These are phyloP conservation scores for Daedaleopsis sinensis DNA, from an alignment of 768 basidiomycete genomes.

Conservation along the genomic window DNA sequence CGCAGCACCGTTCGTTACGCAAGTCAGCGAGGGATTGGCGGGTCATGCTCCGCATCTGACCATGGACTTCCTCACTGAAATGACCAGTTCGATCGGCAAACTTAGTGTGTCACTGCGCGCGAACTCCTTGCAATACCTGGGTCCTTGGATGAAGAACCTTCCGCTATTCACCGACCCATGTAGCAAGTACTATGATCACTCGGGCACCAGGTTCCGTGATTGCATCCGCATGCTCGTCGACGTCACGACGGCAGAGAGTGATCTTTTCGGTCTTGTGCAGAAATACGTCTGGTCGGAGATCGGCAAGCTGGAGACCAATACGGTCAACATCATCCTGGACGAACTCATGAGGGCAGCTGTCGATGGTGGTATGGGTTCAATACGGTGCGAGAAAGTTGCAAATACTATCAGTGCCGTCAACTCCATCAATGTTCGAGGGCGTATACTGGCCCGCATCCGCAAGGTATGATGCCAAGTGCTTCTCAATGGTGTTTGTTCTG, in stretches of 20 bases:
- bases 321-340: slow-evolving; percentile 75
- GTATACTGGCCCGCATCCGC: slow-evolving; percentile 76
- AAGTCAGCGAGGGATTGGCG: slow-evolving; percentile 73
- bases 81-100: slow-evolving; percentile 65
- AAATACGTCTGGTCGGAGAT: slow-evolving; percentile 79
- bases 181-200: slow-evolving; percentile 66
- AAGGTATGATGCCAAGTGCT: slow-evolving; percentile 49
- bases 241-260: slow-evolving; percentile 69
- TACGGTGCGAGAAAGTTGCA: slow-evolving; percentile 74
- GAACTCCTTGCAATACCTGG: slow-evolving; percentile 78
- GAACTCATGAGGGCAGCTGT: slow-evolving; percentile 81
- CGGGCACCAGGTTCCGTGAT: slow-evolving; percentile 76
- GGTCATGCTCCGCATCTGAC: slow-evolving; percentile 80
- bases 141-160: slow-evolving; percentile 88
- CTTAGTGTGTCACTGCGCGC: slow-evolving; percentile 57
- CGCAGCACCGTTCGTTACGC: slow-evolving; percentile 59
- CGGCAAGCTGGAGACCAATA: slow-evolving; percentile 63
- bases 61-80: slow-evolving; percentile 88
- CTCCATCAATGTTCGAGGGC: slow-evolving; percentile 77
- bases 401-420: slow-evolving; percentile 75
- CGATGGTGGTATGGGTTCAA: slow-evolving; percentile 80
- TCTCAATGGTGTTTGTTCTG: not conserved
- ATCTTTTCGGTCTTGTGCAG: slow-evolving; percentile 71
- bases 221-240: slow-evolving; percentile 81
- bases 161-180: slow-evolving; percentile 70